A percentile compares a stretch with the other conserved stretches of the same genome.
phyloP scores from a whole-genome alignment of 2,329 filamentous ascomycete species.

The Fusarium sp. region DNA sequence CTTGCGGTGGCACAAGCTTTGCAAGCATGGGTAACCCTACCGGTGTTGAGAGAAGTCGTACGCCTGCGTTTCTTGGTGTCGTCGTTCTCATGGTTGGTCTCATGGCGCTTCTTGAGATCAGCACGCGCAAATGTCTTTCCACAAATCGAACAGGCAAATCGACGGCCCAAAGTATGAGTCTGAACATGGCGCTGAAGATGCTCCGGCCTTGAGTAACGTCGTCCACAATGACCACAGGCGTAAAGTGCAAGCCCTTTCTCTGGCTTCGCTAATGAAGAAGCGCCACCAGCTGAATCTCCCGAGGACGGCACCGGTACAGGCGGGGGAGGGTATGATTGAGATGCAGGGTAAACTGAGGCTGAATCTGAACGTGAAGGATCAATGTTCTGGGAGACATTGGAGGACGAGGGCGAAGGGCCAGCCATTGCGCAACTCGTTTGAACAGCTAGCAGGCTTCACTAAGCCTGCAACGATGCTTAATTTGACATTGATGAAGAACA shows the following conservation, averaged over 20 bases:
- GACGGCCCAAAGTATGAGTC: constrained; percentile 61
- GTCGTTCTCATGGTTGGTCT: constrained; percentile 61
- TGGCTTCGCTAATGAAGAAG: constrained; percentile 17
- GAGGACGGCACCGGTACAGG: constrained; percentile 11
- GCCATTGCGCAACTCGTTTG: constrained; percentile 42
- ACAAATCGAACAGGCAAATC: constrained; percentile 61
- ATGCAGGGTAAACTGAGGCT: constrained; percentile 14
- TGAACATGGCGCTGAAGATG: constrained; percentile 63
- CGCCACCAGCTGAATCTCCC: background rate
- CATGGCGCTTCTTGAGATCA: constrained; percentile 63
- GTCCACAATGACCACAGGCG: constrained; percentile 62
- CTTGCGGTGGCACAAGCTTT: constrained; percentile 61
- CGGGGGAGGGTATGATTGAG: constrained; percentile 30
- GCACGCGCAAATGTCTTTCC: constrained; percentile 64
- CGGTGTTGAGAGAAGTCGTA: constrained; percentile 56
- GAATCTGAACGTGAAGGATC: constrained; percentile 42
- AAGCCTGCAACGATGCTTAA: constrained; percentile 37
- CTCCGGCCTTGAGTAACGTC: constrained; percentile 63
- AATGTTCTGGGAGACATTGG: constrained; percentile 43
- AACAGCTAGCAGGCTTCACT: background rate
- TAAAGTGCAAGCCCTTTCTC: constrained; percentile 52
- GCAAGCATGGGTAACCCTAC: constrained; percentile 64
- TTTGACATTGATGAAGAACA: background rate
- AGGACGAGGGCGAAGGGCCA: constrained; percentile 45
- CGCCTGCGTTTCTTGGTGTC: constrained; percentile 59